Percentiles rank a stretch among this genome's conserved stretches.
Evolutionary conservation across 78 protist genomes (phyloP).

Genomic region (Cyanophora paradoxa): DNA sequence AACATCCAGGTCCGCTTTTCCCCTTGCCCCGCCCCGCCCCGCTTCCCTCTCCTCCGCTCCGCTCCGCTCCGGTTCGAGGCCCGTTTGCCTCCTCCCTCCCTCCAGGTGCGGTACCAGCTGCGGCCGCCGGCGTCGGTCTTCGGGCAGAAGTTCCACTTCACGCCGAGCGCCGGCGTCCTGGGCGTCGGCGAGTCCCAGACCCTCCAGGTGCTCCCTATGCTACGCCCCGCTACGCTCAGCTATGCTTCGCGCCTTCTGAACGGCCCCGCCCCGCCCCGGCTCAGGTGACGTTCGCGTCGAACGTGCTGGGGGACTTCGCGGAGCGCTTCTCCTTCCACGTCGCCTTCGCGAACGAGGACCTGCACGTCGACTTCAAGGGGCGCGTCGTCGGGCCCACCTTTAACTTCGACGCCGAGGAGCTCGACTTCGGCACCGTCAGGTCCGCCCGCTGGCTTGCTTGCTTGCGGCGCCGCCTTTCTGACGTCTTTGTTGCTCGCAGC

Average conservation of each 20-base stretch:
- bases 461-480: no score
- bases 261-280: no score
- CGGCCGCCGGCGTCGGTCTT: background rate
- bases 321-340: slow-evolving; percentile 34
- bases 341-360: no score
- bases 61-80: no score
- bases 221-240: no score
- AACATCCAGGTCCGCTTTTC: slow-evolving; percentile 30
- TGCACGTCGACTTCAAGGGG: slow-evolving; percentile 2
- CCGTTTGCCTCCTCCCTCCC: no score
- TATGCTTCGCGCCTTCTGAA: no score
- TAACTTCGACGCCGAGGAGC: slow-evolving; percentile 25
- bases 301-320: slow-evolving; percentile 22
- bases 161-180: slow-evolving; percentile 25
- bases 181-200: slow-evolving; percentile 23
- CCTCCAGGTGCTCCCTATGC: no score
- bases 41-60: no score
- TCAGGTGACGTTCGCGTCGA: slow-evolving; percentile 8
- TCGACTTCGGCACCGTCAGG: slow-evolving; percentile 45
- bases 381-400: slow-evolving; percentile 62
- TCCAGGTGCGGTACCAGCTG: no score
- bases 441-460: no score
- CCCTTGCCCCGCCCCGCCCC: no score
- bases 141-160: slow-evolving; percentile 14
- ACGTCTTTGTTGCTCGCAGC: slow-evolving; percentile 34